A percentile compares a stretch with the other conserved stretches of the same genome.
These are phyloP conservation scores for Aspergillus piperis DNA, from an alignment of 2,329 filamentous ascomycete genomes.

Conservation along the genomic window DNA sequence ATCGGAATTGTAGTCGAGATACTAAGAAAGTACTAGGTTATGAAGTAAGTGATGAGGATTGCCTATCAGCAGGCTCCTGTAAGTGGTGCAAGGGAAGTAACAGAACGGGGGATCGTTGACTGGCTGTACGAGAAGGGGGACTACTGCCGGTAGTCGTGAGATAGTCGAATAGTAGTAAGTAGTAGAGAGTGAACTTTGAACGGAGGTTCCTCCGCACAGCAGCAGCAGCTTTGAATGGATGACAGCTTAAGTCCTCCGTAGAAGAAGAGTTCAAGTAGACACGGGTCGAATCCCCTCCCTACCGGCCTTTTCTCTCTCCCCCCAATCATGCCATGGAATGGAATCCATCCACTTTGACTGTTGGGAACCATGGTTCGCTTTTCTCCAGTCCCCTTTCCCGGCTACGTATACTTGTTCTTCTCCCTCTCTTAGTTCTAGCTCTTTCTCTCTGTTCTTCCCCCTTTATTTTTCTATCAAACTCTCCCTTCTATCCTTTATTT, in stretches of 20 bases:
- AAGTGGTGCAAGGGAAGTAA: neutral
- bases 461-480: too few relatives aligned
- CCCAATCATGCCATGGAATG: neutral
- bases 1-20: neutral
- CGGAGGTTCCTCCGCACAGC: neutral
- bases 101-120: neutral
- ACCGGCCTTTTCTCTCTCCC: neutral
- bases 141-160: too few relatives aligned
- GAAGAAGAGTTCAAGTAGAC: neutral
- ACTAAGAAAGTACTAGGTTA: too few relatives aligned
- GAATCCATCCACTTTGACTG: neutral
- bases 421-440: neutral
- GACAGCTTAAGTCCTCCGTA: too few relatives aligned
- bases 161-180: too few relatives aligned
- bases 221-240: too few relatives aligned
- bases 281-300: neutral
- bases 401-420: neutral
- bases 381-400: too few relatives aligned
- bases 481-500: neutral
- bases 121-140: neutral
- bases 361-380: constrained; percentile 3
- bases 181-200: too few relatives aligned
- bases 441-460: neutral
- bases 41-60: too few relatives aligned
- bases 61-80: too few relatives aligned